Conservation (phyloP, 108 stramenopile genomes). For the Tribonema minus region DNA sequence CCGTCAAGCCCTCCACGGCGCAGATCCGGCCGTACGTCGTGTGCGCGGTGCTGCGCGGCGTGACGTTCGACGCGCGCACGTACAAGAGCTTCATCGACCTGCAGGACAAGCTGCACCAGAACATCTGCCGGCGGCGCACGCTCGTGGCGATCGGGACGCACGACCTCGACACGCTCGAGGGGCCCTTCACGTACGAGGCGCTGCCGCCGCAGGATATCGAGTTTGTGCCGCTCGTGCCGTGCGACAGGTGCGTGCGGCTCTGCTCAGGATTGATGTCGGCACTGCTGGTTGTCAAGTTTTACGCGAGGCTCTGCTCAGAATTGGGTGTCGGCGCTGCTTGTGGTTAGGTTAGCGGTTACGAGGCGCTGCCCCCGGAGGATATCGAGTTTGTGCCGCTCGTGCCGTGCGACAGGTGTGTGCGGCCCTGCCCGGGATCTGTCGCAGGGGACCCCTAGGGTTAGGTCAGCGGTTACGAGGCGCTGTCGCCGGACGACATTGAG, state of each 20-base stretch:
- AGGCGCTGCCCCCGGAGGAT: slow-evolving; percentile 72
- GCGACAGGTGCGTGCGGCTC: slow-evolving; percentile 1
- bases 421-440: too few relatives aligned
- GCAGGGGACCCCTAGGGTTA: too few relatives aligned
- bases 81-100: slow-evolving; percentile 98
- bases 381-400: slow-evolving; percentile 87
- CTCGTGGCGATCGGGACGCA: slow-evolving; percentile 98
- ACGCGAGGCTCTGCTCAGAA: slow-evolving; percentile 59
- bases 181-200: slow-evolving; percentile 88
- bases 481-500: slow-evolving; percentile 70
- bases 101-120: slow-evolving; percentile 98
- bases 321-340: too few relatives aligned
- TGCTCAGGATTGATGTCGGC: too few relatives aligned
- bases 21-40: slow-evolving; percentile 92
- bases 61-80: slow-evolving; percentile 74
- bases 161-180: slow-evolving; percentile 82
- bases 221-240: slow-evolving; percentile 77
- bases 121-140: slow-evolving; percentile 93
- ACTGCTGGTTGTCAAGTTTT: too few relatives aligned
- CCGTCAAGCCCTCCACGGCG: slow-evolving; percentile 73
- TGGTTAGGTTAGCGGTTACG: too few relatives aligned
- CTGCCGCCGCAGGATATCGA: slow-evolving; percentile 71
- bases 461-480: slow-evolving; percentile 80
- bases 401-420: slow-evolving; percentile 8
- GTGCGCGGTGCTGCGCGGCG: slow-evolving; percentile 87